Evolutionary conservation across 306 rosid genomes (phyloP).

Genomic region (Pyrus communis): DNA sequence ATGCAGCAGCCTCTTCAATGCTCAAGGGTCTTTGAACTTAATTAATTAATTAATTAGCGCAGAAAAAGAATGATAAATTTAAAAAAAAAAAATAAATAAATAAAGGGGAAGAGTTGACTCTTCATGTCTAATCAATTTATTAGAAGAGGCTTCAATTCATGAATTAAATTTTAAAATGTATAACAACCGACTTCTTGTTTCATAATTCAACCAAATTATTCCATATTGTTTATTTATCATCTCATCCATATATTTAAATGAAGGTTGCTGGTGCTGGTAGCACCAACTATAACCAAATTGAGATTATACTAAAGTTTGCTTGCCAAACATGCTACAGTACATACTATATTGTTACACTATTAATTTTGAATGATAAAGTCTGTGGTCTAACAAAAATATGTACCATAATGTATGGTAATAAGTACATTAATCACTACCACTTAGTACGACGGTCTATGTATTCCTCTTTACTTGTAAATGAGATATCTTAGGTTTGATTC

Average conservation of each 20-base stretch:
- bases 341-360: no score
- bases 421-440: no score
- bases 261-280: slow-evolving; percentile 3
- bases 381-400: neutral
- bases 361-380: neutral
- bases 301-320: neutral
- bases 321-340: neutral
- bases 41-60: no score
- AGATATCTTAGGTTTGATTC: no score
- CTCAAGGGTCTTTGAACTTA: neutral
- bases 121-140: neutral
- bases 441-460: no score
- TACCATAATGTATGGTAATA: neutral
- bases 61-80: neutral
- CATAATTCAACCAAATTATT: neutral
- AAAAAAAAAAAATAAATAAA: neutral
- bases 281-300: neutral
- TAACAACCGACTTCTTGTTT: slow-evolving; percentile 4
- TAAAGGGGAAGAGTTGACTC: neutral
- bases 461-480: no score
- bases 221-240: neutral
- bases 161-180: neutral
- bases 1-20: neutral
- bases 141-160: slow-evolving; percentile 6
- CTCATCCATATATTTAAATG: neutral